Evolutionary conservation across 306 rosid genomes (phyloP).

Genomic region (Gillenia trifoliata): DNA sequence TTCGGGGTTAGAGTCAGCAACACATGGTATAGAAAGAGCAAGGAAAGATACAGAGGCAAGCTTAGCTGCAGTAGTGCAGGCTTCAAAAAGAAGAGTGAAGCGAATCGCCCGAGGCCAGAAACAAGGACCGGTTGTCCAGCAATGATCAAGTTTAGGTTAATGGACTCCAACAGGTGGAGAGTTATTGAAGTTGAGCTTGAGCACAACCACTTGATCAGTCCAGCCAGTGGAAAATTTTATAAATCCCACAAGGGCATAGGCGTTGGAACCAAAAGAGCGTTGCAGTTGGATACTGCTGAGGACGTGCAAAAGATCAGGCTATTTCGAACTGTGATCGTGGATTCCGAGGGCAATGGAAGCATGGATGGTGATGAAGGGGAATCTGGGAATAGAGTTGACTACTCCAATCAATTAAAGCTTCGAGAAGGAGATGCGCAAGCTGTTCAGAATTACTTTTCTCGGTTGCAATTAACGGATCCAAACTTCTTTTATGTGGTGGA

Average conservation of each 20-base stretch:
- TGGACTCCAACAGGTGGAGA: constrained; percentile 73
- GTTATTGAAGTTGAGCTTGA: constrained; percentile 73
- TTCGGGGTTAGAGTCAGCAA: constrained; percentile 77
- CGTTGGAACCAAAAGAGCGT: constrained; percentile 49
- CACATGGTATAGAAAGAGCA: constrained; percentile 72
- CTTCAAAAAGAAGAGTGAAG: constrained; percentile 70
- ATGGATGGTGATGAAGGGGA: constrained; percentile 38
- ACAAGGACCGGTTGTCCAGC: constrained; percentile 85
- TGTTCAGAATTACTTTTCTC: constrained; percentile 42
- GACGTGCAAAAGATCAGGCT: constrained; percentile 49
- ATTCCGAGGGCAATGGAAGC: constrained; percentile 36
- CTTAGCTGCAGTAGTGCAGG: constrained; percentile 85
- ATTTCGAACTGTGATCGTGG: constrained; percentile 49
- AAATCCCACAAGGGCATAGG: constrained; percentile 58
- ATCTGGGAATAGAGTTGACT: constrained; percentile 20
- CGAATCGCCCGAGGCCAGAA: constrained; percentile 73
- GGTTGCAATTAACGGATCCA: constrained; percentile 47
- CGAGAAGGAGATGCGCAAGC: constrained; percentile 57
- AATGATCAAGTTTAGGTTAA: constrained; percentile 72
- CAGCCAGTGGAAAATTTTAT: constrained; percentile 51
- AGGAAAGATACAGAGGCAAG: constrained; percentile 75
- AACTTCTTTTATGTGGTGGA: constrained; percentile 61
- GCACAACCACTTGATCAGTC: constrained; percentile 76
- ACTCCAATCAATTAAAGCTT: constrained; percentile 50
- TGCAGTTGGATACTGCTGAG: constrained; percentile 48